Conservation (phyloP, 495 filamentous ascomycete genomes). For the Parathielavia hyrcaniae region DNA sequence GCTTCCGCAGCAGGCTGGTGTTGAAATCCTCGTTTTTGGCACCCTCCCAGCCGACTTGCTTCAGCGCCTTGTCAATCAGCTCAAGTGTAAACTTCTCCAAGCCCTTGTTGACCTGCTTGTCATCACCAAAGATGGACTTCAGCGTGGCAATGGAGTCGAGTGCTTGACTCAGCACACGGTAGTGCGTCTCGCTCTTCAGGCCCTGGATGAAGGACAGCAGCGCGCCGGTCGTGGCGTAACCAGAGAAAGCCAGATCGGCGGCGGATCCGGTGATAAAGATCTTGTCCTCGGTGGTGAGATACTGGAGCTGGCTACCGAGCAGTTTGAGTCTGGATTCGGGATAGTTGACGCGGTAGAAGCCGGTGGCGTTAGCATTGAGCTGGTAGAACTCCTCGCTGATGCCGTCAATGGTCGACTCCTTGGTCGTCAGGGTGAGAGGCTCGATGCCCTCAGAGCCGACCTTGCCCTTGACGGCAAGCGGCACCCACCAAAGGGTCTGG, state of each 20-base stretch:
- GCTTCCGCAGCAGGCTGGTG: conserved; percentile 68
- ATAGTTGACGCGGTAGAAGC: conserved; percentile 92
- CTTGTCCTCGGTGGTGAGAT: conserved; percentile 77
- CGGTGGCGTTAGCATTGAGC: conserved; percentile 78
- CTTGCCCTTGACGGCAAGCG: conserved; percentile 67
- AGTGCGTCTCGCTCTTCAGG: conserved; percentile 72
- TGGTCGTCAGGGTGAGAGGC: conserved; percentile 61
- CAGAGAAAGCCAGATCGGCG: conserved; percentile 82
- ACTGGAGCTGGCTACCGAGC: conserved; percentile 65
- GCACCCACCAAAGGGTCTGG: conserved; percentile 92
- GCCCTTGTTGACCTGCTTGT: conserved; percentile 51
- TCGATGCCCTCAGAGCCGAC: conserved; percentile 44
- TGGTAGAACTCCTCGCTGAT: conserved; percentile 83
- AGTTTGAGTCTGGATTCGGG: conserved; percentile 69
- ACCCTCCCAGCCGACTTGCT: conserved; percentile 82
- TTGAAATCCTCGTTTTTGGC: conserved; percentile 71
- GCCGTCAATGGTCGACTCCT: conserved; percentile 63
- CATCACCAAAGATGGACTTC: conserved; percentile 48
- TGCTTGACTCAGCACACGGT: conserved; percentile 84
- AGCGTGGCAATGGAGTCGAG: conserved; percentile 56
- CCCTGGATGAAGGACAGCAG: conserved; percentile 74
- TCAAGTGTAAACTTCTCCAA: conserved; percentile 68
- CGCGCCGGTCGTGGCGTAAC: conserved; percentile 70
- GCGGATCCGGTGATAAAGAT: conserved; percentile 87
- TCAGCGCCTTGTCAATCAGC: conserved; percentile 62